These are phyloP conservation scores for Chromera velia DNA, from an alignment of 73 alveolate species.

Conservation along the genomic window DNA sequence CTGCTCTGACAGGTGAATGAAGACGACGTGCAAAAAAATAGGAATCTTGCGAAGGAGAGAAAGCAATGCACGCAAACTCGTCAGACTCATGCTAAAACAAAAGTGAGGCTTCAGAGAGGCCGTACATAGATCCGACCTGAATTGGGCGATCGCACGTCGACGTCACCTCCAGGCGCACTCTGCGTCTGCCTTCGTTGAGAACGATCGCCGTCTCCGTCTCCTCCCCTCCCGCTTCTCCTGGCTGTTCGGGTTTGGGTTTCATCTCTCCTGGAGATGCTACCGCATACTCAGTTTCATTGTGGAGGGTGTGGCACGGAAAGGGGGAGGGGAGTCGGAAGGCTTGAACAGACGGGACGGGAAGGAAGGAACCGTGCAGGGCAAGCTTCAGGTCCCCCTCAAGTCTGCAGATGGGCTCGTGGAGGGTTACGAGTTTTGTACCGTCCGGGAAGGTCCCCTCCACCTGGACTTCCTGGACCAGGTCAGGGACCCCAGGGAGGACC, in stretches of 20 bases:
- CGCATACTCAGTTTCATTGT: background rate
- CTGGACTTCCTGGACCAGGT: conserved; percentile 36
- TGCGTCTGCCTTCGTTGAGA: conserved; percentile 25
- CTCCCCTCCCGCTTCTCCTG: background rate
- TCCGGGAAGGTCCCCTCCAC: conserved; percentile 45
- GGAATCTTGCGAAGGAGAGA: too few relatives aligned
- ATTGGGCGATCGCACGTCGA: conserved; percentile 42
- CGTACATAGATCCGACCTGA: too few relatives aligned
- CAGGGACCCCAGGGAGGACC: conserved; percentile 42
- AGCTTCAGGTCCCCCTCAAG: conserved; percentile 26
- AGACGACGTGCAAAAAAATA: too few relatives aligned
- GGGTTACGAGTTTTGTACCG: conserved; percentile 40
- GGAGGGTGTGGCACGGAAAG: background rate
- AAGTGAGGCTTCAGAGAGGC: too few relatives aligned
- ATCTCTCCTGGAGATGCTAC: background rate
- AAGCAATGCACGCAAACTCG: too few relatives aligned
- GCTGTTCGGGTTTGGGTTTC: background rate
- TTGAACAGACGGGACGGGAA: conserved; percentile 49
- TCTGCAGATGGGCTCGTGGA: conserved; percentile 31
- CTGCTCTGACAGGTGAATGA: too few relatives aligned
- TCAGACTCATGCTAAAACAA: too few relatives aligned
- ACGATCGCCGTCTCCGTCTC: conserved; percentile 17
- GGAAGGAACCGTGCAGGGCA: conserved; percentile 31
- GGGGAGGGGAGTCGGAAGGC: too few relatives aligned
- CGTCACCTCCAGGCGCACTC: conserved; percentile 23